Evolutionary conservation across 2,329 filamentous ascomycete genomes (phyloP).

Genomic region (Epichloe bromicola): DNA sequence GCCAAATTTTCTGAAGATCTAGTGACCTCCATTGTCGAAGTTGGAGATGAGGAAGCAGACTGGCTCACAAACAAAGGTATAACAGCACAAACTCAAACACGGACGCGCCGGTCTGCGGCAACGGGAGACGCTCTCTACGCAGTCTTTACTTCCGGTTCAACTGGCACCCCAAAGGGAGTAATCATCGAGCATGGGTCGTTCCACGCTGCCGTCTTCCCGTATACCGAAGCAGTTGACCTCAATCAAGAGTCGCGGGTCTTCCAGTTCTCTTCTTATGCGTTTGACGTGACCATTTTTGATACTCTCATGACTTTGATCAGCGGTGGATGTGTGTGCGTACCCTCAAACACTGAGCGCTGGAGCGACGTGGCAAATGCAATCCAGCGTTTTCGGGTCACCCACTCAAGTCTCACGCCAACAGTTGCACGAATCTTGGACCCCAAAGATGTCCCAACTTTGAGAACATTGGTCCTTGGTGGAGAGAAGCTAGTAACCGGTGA

Average conservation of each 20-base stretch:
- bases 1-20: background rate
- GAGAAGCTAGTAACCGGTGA: background rate
- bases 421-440: conserved; percentile 5
- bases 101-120: no score
- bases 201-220: background rate
- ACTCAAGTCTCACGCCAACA: conserved; percentile 7
- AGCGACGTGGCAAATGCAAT: conserved; percentile 9
- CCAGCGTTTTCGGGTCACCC: conserved; percentile 1
- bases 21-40: background rate
- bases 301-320: conserved; percentile 8
- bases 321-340: conserved; percentile 11
- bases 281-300: conserved; percentile 10
- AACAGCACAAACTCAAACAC: background rate
- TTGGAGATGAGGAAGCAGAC: background rate
- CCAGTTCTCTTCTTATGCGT: conserved; percentile 11
- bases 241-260: background rate
- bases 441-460: background rate
- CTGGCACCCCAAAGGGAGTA: background rate
- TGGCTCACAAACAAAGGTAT: no score
- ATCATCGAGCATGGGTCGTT: background rate
- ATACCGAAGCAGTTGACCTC: background rate
- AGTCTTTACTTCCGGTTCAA: background rate
- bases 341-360: conserved; percentile 8
- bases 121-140: background rate
- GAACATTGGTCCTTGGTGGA: conserved; percentile 4